Evolutionary conservation across 352 stramenopile genomes (phyloP), one percentile per base, ranked within the genome.

Genomic region (Albugo laibachii): DNA sequence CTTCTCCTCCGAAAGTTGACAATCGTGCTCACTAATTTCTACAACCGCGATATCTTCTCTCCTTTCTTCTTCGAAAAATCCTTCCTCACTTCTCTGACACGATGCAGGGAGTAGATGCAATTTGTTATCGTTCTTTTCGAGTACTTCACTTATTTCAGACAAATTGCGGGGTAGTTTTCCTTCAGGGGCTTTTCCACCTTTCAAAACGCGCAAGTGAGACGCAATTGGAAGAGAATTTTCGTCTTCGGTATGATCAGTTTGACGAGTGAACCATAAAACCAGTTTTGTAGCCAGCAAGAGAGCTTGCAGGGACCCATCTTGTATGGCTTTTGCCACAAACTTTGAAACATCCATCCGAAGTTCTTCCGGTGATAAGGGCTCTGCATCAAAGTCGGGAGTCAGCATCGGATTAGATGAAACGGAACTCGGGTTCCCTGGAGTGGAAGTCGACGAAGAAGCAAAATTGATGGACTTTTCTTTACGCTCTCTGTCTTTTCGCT

Each of bases 311-410:
- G 74, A 83, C 21, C 69, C 74, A 43, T 92, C 79, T 0, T 72
- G 72, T 40, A 89, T 73, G 16, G 69, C 79, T 36, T 66, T 67
- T 0, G 74, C 74, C 8, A 92, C 67, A 56, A 92, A 89, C 1
- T 69, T 61, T 43, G 69, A 66, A 20, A 81, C 62, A 50, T 92
- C 83, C 1, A 66, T 18, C 41, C 63, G 66, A 57, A 70, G 73
- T 11, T 82, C 74, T 34, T 75, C 67, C 0, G 55, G 41, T 1
- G 55, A 47, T 11, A 92, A 53, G 2, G 66, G 66, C 4, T 77
- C 65, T 1, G 72, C 62, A 1, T 61, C 58, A 49, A 92, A 63
- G 48, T 92, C 78, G 0, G 75, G 75, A 13, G 62, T 65, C 1
- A 87, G 62, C 78, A 92, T 88, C 24, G 24, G 24, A 31, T 31